phyloP scores from a whole-genome alignment of 2,329 filamentous ascomycete genomes.

The Venturiaceae sp. region DNA sequence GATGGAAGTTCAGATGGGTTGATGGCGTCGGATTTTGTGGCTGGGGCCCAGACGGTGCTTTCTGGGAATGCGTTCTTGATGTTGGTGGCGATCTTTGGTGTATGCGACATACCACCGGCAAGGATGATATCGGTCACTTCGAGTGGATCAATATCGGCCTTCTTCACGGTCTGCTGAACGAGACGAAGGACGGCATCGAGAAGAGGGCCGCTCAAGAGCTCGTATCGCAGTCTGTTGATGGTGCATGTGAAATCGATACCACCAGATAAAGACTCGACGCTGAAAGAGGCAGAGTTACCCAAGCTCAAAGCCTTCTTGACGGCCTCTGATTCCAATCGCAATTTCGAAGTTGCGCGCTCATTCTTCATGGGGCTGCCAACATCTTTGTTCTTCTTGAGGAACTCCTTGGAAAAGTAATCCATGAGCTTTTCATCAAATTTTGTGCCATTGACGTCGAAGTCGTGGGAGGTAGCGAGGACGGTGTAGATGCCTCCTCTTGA shows the following conservation, averaged over 20 bases:
- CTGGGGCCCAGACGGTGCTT: conserved; percentile 65
- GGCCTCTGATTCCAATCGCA: conserved; percentile 82
- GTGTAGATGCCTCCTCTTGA: conserved; percentile 95
- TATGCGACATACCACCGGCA: conserved; percentile 85
- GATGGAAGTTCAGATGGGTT: conserved; percentile 89
- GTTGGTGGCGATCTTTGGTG: conserved; percentile 81
- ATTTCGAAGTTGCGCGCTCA: conserved; percentile 74
- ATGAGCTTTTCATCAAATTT: conserved; percentile 85
- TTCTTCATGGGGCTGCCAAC: conserved; percentile 67
- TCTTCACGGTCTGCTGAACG: conserved; percentile 76
- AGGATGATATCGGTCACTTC: conserved; percentile 94
- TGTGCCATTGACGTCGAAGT: conserved; percentile 84
- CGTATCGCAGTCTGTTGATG: conserved; percentile 88
- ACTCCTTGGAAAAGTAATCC: conserved; percentile 97
- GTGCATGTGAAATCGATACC: conserved; percentile 87
- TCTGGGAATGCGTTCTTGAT: conserved; percentile 72
- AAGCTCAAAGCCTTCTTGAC: conserved; percentile 89
- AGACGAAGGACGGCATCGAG: conserved; percentile 82
- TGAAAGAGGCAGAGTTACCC: conserved; percentile 81
- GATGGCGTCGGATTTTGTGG: conserved; percentile 66
- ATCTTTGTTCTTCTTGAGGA: conserved; percentile 89
- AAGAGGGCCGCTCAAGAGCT: conserved; percentile 77
- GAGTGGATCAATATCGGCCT: conserved; percentile 83
- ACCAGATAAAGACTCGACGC: conserved; percentile 80
- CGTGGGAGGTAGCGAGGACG: conserved; percentile 83